Conservation (phyloP, 228 moss, liverwort and hornwort species). For the Sphagnum magellanicum region DNA sequence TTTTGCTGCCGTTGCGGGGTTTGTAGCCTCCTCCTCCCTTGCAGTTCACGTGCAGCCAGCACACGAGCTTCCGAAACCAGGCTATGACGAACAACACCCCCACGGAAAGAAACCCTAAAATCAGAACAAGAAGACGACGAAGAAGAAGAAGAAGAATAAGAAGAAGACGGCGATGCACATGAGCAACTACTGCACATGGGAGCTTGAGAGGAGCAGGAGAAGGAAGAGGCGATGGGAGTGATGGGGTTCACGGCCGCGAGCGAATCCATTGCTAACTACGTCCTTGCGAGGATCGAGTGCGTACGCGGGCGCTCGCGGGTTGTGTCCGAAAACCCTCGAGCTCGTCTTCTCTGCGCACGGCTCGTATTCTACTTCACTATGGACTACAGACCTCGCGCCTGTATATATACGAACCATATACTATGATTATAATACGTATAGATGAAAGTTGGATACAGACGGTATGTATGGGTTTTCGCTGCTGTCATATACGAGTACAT, state of each 20-base stretch:
- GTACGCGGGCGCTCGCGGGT: too few relatives aligned
- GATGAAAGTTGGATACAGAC: too few relatives aligned
- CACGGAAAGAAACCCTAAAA: conserved; percentile 12
- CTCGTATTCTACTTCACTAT: too few relatives aligned
- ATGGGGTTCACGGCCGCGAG: not conserved
- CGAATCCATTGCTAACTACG: not conserved
- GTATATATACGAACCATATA: too few relatives aligned
- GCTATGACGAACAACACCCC: conserved; percentile 9
- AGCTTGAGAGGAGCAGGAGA: not conserved
- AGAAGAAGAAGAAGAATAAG: conserved; percentile 7
- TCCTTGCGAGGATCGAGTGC: too few relatives aligned
- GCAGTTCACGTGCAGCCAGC: not conserved
- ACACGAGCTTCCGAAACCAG: conserved; percentile 5
- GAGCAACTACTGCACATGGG: not conserved
- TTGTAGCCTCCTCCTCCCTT: conserved; percentile 4
- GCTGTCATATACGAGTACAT: too few relatives aligned
- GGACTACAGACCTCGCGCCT: too few relatives aligned
- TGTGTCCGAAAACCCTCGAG: too few relatives aligned
- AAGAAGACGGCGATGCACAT: conserved; percentile 22
- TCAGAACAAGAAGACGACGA: not conserved
- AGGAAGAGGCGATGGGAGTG: not conserved
- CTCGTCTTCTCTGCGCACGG: too few relatives aligned
- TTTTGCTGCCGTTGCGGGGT: too few relatives aligned
- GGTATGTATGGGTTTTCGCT: too few relatives aligned
- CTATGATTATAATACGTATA: too few relatives aligned